A percentile compares a stretch with the other conserved stretches of the same genome.
These are phyloP conservation scores for Alternaria brassicicola DNA, from an alignment of 2,329 filamentous ascomycete species.

Conservation along the genomic window DNA sequence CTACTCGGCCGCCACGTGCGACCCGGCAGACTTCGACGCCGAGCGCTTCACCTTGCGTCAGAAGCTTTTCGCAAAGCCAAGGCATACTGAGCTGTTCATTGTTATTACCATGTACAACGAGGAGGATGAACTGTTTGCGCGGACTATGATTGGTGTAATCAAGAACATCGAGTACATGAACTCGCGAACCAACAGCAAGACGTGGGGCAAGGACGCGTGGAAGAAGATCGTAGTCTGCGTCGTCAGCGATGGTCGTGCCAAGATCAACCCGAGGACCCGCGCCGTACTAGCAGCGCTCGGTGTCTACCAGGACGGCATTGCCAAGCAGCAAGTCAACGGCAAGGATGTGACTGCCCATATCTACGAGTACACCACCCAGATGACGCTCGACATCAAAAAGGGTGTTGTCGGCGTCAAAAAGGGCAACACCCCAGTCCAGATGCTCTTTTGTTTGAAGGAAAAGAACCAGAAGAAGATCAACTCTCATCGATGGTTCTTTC, in stretches of 20 bases:
- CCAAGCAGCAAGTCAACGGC: constrained; percentile 95
- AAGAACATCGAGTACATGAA: constrained; percentile 99
- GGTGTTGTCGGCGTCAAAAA: constrained; percentile 84
- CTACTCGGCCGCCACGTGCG: constrained; percentile 93
- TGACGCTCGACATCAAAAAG: constrained; percentile 87
- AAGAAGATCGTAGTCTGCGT: constrained; percentile 99
- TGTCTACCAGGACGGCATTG: constrained; percentile 97
- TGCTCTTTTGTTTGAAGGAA: constrained; percentile 97
- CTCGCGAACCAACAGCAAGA: constrained; percentile 88
- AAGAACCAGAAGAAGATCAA: constrained; percentile 99
- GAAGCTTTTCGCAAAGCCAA: constrained; percentile 86
- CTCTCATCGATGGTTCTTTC: constrained; percentile 98
- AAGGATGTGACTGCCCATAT: constrained; percentile 98
- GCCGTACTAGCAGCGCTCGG: constrained; percentile 91
- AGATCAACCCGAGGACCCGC: constrained; percentile 91
- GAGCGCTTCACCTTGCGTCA: constrained; percentile 92
- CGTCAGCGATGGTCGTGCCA: constrained; percentile 93
- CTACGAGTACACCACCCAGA: constrained; percentile 89
- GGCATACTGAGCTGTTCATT: constrained; percentile 94
- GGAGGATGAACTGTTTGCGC: constrained; percentile 92
- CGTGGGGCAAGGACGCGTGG: constrained; percentile 98
- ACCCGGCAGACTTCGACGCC: constrained; percentile 84
- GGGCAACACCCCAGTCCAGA: constrained; percentile 85
- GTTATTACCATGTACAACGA: constrained; percentile 99
- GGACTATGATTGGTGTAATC: constrained; percentile 95